Conservation (phyloP, 441 rosid species). For the Pelargonium citronellum region DNA sequence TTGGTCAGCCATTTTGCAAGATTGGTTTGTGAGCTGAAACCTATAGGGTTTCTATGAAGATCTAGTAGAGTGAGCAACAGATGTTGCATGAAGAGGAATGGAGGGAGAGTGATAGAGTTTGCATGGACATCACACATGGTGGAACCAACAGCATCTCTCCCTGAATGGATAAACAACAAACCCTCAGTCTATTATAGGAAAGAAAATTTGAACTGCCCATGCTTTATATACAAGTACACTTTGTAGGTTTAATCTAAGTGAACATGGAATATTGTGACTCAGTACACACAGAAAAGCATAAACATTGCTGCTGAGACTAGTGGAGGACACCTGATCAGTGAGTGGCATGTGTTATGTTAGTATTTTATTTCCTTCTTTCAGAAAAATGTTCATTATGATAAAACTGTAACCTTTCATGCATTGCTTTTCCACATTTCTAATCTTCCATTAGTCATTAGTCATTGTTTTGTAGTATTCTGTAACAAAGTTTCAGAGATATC, state of each 20-base stretch:
- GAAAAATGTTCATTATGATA: no score
- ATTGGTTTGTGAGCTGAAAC: not conserved
- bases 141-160: no score
- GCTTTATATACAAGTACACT: not conserved
- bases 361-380: no score
- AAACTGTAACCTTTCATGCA: no score
- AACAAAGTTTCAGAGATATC: no score
- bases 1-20: not conserved
- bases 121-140: not conserved
- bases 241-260: not conserved
- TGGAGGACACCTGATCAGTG: not conserved
- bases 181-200: not conserved
- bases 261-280: not conserved
- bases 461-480: no score
- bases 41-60: not conserved
- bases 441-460: no score
- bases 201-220: not conserved
- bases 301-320: not conserved
- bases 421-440: no score
- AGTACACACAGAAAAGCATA: not conserved
- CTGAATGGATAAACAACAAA: not conserved
- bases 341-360: no score
- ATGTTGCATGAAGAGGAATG: slow-evolving; percentile 4
- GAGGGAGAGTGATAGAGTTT: not conserved
- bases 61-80: not conserved